Base-by-base conservation (phyloP, 495 filamentous ascomycete species). In the Cudoniella acicularis region DNA sequence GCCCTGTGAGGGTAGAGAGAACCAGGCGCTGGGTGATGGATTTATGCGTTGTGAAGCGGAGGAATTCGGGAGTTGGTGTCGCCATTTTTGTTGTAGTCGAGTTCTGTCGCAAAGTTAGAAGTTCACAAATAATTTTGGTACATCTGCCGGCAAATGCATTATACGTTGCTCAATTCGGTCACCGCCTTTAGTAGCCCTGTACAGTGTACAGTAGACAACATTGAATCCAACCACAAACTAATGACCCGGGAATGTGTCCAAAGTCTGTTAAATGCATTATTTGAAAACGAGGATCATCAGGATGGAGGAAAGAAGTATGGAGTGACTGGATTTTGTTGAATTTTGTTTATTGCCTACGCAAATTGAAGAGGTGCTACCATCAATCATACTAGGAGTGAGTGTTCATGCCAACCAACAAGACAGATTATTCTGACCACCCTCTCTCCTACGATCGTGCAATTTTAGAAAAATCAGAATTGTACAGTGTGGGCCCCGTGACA, bases 1-100 rank as follows among this genome's bases (percentile, higher is more conserved):
- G 84, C 59, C 95, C 95, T 25, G 91, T 96, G 46, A 99, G 83
- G 2, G 94, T 97, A 22, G 93, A 80, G 52, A 99, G 88, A 18
- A 96, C 84, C 23, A 98, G 84, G 26, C 95, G 91, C 52, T 90
- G 84, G 30, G 88, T 77, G 52, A 99, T 86, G 58, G 87, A 84
- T 64, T 87, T 86, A 70, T 96, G 91, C 64, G 87, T 83, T 52
- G 87, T 94, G 69, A 98, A 91, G 47, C 76, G 77, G 41, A 81
- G 64, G 64, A 77, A 82, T 56, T 82, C 78, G 56, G 75, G 67
- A 63, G 70, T 26, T 40, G 63, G 66, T 2, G 52, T 30, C 10
- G 66, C 46, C 66, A 68, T 68, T 47, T 20, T 59, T 24, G 40
- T 26, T 55, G 8, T 26, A 23, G 9, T 42, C 36, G 30, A 13